Conservation (phyloP, 192 early-diverging fungal species). For the Borealophlyctis nickersoniae region DNA sequence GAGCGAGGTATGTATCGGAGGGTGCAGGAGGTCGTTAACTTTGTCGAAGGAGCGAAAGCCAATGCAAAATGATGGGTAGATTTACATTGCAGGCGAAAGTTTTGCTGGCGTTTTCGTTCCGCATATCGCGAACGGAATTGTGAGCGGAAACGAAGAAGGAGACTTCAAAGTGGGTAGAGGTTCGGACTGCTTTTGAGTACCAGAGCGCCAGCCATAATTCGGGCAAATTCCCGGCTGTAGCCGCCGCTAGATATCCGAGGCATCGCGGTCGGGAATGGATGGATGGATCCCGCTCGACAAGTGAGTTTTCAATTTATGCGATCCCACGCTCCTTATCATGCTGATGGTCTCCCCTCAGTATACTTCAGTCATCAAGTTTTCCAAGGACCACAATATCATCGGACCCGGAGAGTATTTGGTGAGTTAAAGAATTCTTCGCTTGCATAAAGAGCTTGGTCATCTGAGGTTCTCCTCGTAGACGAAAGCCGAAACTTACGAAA, state of each 20-base stretch:
- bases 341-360: conserved; percentile 31
- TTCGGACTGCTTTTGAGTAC: too few species aligned
- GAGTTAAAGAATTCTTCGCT: too few species aligned
- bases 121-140: conserved; percentile 57
- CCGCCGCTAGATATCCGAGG: conserved; percentile 42
- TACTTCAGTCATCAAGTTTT: conserved; percentile 46
- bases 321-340: too few species aligned
- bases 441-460: too few species aligned
- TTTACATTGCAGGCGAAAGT: conserved; percentile 74
- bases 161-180: conserved; percentile 8
- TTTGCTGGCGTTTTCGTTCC: conserved; percentile 73
- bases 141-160: conserved; percentile 33
- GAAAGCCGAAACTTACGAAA: not conserved
- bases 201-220: too few species aligned
- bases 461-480: too few species aligned
- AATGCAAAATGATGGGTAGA: conserved; percentile 19
- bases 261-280: conserved; percentile 71
- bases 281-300: conserved; percentile 66
- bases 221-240: too few species aligned
- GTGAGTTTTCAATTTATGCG: too few species aligned
- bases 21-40: too few species aligned
- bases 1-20: conserved; percentile 22
- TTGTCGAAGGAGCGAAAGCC: not conserved
- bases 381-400: conserved; percentile 38
- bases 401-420: conserved; percentile 23